Percentiles rank a stretch among this genome's conserved stretches.
These are phyloP conservation scores for Globisporangium lucens DNA, from an alignment of 352 stramenopile species.

Conservation along the genomic window DNA sequence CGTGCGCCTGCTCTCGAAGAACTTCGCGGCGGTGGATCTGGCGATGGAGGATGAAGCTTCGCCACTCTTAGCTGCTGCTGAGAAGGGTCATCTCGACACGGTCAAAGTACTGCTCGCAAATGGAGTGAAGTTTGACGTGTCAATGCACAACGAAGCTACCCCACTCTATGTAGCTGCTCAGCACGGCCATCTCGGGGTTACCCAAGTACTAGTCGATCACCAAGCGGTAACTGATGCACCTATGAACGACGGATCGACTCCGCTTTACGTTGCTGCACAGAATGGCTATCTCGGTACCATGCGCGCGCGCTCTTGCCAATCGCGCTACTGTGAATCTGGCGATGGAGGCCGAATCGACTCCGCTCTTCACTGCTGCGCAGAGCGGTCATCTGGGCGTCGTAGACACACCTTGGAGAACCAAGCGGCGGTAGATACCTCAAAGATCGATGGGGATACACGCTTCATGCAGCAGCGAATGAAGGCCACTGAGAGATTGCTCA, in stretches of 20 bases:
- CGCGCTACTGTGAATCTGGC: neutral
- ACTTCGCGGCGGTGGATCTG: neutral
- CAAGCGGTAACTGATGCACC: too few relatives aligned
- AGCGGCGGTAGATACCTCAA: neutral
- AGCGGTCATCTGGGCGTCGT: neutral
- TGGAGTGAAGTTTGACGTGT: neutral
- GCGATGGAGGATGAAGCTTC: neutral
- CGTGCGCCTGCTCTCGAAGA: neutral
- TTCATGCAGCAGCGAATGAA: neutral
- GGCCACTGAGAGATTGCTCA: neutral
- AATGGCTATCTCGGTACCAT: neutral
- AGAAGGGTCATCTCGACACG: constrained; percentile 2
- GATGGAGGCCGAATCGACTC: neutral
- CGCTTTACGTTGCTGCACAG: neutral
- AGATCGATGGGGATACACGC: neutral
- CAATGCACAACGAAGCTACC: too few relatives aligned
- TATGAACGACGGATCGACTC: neutral
- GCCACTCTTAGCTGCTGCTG: neutral
- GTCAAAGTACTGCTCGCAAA: neutral
- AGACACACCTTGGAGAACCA: neutral
- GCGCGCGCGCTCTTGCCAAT: neutral
- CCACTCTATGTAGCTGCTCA: too few relatives aligned
- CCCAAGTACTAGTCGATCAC: too few relatives aligned
- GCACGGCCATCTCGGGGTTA: too few relatives aligned
- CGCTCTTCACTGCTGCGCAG: neutral